Evolutionary conservation across 768 basidiomycete genomes (phyloP).

Genomic region (Stropharia rugosoannulata): DNA sequence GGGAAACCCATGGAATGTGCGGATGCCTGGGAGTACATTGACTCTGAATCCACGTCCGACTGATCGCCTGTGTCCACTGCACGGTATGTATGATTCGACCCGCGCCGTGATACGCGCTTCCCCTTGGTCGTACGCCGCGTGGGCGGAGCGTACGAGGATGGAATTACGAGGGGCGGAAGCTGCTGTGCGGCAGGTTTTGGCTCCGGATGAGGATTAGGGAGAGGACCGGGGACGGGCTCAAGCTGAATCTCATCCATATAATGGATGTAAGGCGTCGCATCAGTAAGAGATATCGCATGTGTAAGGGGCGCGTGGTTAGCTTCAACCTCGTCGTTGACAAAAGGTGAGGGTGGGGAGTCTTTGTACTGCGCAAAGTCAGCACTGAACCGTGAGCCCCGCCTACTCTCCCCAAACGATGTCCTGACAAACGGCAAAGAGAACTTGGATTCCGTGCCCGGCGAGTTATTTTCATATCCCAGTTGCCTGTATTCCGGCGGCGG

Average conservation of each 20-base stretch:
- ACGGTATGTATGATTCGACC: constrained; percentile 1
- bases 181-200: neutral
- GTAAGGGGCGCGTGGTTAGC: neutral
- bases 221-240: neutral
- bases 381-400: neutral
- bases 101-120: neutral
- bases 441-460: neutral
- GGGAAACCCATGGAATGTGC: constrained; percentile 5
- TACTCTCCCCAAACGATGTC: neutral
- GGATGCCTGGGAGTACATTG: constrained; percentile 22
- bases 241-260: neutral
- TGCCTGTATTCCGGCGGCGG: neutral
- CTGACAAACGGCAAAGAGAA: neutral
- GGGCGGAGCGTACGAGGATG: neutral
- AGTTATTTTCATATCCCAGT: neutral
- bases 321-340: neutral
- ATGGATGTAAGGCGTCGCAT: neutral
- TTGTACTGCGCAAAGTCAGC: neutral
- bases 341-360: neutral
- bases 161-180: neutral
- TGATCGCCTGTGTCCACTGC: neutral
- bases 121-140: neutral
- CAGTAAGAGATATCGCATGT: neutral
- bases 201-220: neutral
- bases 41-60: constrained; percentile 12